Evolutionary conservation across 148 eudicot species (phyloP).

Genomic region (Nepenthes mirabilis): DNA sequence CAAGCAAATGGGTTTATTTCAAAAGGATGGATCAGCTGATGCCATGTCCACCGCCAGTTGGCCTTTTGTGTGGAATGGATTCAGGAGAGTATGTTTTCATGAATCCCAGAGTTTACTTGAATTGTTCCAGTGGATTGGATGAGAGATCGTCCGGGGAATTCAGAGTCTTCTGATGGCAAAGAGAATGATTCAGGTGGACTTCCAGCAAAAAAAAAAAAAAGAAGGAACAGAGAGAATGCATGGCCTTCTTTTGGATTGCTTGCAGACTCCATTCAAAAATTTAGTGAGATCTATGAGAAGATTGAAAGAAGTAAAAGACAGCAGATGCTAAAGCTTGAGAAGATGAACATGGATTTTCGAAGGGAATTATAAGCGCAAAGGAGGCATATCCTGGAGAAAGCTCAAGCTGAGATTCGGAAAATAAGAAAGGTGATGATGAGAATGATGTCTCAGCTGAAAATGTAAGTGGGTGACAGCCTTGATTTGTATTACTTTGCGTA

Average conservation of each 20-base stretch:
- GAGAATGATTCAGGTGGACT: constrained; percentile 34
- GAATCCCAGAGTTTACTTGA: constrained; percentile 35
- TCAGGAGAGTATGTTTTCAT: constrained; percentile 44
- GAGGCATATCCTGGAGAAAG: constrained; percentile 53
- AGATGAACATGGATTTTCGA: constrained; percentile 65
- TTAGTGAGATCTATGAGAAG: constrained; percentile 53
- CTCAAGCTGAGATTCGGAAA: constrained; percentile 50
- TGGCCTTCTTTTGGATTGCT: constrained; percentile 36
- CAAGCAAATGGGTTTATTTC: constrained; percentile 58
- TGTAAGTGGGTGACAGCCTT: constrained; percentile 21
- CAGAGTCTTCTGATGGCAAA: constrained; percentile 25
- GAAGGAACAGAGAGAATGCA: constrained; percentile 4
- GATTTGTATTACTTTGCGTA: constrained; percentile 3
- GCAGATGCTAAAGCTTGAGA: constrained; percentile 54
- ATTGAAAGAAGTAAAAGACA: constrained; percentile 39
- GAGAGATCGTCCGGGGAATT: constrained; percentile 41
- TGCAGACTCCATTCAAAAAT: constrained; percentile 65
- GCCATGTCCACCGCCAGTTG: constrained; percentile 28
- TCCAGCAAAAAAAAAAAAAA: constrained; percentile 19
- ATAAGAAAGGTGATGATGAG: constrained; percentile 37
- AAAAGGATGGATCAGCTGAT: constrained; percentile 56
- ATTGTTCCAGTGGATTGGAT: constrained; percentile 45
- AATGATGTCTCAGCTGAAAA: constrained; percentile 40
- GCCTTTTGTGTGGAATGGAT: constrained; percentile 54
- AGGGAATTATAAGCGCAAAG: constrained; percentile 56